Percentiles rank a stretch among this genome's conserved stretches.
These are phyloP conservation scores for Penicillium argentinense DNA, from an alignment of 495 filamentous ascomycete genomes.

Conservation along the genomic window DNA sequence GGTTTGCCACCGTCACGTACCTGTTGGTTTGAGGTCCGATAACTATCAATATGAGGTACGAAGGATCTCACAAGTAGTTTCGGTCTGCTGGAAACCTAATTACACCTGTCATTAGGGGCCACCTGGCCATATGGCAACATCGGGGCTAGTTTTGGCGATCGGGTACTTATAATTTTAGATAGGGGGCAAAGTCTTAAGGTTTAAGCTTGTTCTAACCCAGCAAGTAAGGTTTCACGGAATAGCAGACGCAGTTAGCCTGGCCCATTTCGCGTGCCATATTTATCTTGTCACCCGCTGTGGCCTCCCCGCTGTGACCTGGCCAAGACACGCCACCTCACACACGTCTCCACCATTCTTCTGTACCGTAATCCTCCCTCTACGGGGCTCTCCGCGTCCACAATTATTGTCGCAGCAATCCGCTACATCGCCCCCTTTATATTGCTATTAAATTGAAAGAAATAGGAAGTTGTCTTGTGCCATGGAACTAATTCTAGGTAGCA, in stretches of 20 bases:
- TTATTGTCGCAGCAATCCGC: background rate
- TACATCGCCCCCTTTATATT: slow-evolving; percentile 14
- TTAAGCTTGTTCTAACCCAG: slow-evolving; percentile 20
- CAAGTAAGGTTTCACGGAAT: slow-evolving; percentile 1
- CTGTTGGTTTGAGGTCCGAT: no score
- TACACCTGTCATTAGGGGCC: background rate
- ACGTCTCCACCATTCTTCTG: background rate
- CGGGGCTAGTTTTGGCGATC: background rate
- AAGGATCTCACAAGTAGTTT: no score
- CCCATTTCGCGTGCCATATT: slow-evolving; percentile 4
- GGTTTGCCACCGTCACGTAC: no score
- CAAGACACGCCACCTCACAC: background rate
- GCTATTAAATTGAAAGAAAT: slow-evolving; percentile 5
- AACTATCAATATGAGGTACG: no score
- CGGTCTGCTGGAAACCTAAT: no score
- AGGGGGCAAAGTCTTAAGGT: slow-evolving; percentile 8
- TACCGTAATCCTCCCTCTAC: background rate
- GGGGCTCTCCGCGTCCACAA: background rate
- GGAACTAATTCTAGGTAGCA: slow-evolving; percentile 10
- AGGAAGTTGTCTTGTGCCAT: slow-evolving; percentile 3
- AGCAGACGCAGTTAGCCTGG: background rate
- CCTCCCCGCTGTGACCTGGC: background rate
- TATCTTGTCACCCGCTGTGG: background rate
- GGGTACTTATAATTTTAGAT: slow-evolving; percentile 10
- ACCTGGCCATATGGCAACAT: background rate